These are phyloP conservation scores for Debaryomyces subglobosus DNA, from an alignment of 1,139 yeast species.

Conservation along the genomic window DNA sequence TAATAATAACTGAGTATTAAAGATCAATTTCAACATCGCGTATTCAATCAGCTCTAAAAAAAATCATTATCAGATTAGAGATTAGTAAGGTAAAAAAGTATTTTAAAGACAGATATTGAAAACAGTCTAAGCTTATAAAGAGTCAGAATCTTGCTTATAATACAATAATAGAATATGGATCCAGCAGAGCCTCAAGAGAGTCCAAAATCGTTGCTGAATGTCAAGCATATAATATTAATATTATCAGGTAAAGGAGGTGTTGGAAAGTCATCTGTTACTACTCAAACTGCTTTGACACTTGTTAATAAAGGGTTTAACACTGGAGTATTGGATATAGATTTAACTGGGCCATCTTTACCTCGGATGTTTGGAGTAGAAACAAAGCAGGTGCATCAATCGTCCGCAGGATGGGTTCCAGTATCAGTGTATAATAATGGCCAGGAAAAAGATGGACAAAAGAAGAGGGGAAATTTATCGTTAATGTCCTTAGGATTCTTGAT, in stretches of 20 bases:
- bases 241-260: slow-evolving; percentile 63
- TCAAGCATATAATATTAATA: slow-evolving; percentile 64
- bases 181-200: slow-evolving; percentile 25
- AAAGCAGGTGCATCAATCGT: slow-evolving; percentile 77
- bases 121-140: neutral
- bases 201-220: slow-evolving; percentile 59
- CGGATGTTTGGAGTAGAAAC: slow-evolving; percentile 92
- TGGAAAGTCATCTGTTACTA: slow-evolving; percentile 93
- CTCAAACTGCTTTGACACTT: slow-evolving; percentile 84
- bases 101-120: neutral
- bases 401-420: slow-evolving; percentile 93
- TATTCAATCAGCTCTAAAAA: neutral
- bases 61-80: slow-evolving; percentile 7
- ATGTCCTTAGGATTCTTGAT: slow-evolving; percentile 93
- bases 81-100: neutral
- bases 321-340: slow-evolving; percentile 91
- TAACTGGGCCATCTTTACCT: slow-evolving; percentile 97
- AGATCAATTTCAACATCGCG: slow-evolving; percentile 1
- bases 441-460: slow-evolving; percentile 35
- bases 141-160: neutral
- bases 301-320: slow-evolving; percentile 73
- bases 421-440: slow-evolving; percentile 28
- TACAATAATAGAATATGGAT: slow-evolving; percentile 4
- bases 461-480: slow-evolving; percentile 50
- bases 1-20: neutral